Conservation (phyloP, 352 stramenopile genomes). For the Achlya hypogyna region DNA sequence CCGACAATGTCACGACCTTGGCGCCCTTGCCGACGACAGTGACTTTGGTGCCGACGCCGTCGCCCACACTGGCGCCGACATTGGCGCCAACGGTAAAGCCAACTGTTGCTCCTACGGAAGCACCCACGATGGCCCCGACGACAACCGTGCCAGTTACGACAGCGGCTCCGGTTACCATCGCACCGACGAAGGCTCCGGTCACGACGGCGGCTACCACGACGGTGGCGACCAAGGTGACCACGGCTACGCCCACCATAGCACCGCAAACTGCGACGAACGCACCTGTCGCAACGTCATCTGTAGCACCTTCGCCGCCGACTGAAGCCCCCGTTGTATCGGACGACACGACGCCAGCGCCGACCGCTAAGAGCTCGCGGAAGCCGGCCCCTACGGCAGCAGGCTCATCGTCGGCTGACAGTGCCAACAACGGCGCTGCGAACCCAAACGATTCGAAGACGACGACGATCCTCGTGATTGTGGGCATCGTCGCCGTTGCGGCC, state of each 20-base stretch:
- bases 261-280: neutral
- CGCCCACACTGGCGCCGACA: neutral
- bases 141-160: neutral
- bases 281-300: neutral
- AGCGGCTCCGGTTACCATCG: neutral
- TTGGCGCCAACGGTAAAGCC: neutral
- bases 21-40: neutral
- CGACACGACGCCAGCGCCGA: neutral
- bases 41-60: neutral
- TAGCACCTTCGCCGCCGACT: neutral
- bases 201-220: neutral
- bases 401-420: neutral
- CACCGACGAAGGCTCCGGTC: neutral
- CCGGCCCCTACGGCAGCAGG: neutral
- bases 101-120: neutral
- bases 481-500: neutral
- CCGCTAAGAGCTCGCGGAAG: neutral
- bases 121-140: neutral
- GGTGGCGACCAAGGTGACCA: neutral
- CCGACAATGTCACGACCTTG: neutral
- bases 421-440: neutral
- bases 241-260: neutral
- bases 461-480: constrained; percentile 1
- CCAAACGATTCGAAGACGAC: neutral
- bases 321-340: neutral